Evolutionary conservation across 768 basidiomycete genomes (phyloP), one percentile per base, ranked within the genome.

Genomic region (Russula emetica): DNA sequence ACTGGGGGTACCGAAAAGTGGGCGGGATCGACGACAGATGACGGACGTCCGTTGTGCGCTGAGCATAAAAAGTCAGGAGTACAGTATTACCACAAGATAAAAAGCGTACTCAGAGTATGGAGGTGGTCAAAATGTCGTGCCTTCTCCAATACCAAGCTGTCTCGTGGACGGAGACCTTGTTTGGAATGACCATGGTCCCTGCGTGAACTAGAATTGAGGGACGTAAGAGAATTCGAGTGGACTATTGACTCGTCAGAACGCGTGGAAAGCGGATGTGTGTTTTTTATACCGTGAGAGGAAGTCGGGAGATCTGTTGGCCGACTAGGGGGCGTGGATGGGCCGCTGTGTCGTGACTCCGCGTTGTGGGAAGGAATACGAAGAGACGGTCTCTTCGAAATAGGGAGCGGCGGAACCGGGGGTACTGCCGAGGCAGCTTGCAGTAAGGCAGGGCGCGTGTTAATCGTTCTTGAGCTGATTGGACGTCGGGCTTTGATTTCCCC

Each of bases 1-100:
- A 76, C 67, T 9, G 73, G 69, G 36, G 74, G 70, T 26, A 73
- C 69, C 0, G 78, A 73, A n/a, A 79, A 77, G 62, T 76, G 34
- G 9, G 60, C 49, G 45, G 61, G 64, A 34, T 51, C 53, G 18
- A 49, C 30, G n/a, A 44, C 44, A 44, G 58, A 61, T n/a, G 55
- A 14, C n/a, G 49, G 8, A n/a, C 60, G 64, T 26, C 28, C 40
- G 3, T 52, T 66, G 50, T 57, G 61, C 60, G 47, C 66, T 55
- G 14, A 67, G 57, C 9, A 70, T 66, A 24, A 69, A 50, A 38
- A 66, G 64, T 56, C 68, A 70, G 55, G 16, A 30, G n/a, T 20
- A 60, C 63, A 18, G 69, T 69, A 16, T 69, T 66, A 26, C 51
- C 66, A n/a, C 72, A 70, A 80, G 78, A 61, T 75, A 52, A 26